Conservation (phyloP, 305 asterid genomes). For the Solanum chacoense region DNA sequence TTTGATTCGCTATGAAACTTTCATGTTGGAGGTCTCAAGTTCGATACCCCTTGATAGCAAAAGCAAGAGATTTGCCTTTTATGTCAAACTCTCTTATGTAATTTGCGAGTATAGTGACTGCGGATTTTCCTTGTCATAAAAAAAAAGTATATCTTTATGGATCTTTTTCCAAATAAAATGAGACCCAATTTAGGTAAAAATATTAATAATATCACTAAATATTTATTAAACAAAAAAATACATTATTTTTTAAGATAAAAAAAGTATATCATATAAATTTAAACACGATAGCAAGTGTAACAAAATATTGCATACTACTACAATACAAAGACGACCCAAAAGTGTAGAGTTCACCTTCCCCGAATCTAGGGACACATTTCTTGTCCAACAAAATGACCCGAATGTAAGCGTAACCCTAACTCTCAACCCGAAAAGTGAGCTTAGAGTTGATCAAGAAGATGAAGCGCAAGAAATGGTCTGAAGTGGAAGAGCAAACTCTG, state of each 20-base stretch:
- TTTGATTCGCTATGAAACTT: neutral
- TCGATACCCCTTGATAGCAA: accelerated
- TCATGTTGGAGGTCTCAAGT: no score
- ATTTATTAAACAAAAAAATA: no score
- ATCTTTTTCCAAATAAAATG: neutral
- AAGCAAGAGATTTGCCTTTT: neutral
- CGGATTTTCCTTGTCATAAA: no score
- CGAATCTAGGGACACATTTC: neutral
- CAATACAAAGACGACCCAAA: neutral
- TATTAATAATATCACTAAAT: neutral
- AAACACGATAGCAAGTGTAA: neutral
- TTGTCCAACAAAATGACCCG: neutral
- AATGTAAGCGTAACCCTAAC: neutral
- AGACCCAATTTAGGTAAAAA: neutral
- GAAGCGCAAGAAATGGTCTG: constrained; percentile 99
- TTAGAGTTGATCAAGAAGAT: constrained; percentile 10
- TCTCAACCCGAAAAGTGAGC: neutral
- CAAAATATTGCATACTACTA: no score
- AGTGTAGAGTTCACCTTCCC: neutral
- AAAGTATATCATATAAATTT: no score
- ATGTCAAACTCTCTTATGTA: no score
- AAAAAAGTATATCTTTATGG: no score
- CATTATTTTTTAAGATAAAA: no score
- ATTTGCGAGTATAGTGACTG: neutral
- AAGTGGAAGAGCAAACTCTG: constrained; percentile 64